Evolutionary conservation across 2,329 filamentous ascomycete genomes (phyloP), one percentile per base, ranked within the genome.

Genomic region (Didymella sp.): DNA sequence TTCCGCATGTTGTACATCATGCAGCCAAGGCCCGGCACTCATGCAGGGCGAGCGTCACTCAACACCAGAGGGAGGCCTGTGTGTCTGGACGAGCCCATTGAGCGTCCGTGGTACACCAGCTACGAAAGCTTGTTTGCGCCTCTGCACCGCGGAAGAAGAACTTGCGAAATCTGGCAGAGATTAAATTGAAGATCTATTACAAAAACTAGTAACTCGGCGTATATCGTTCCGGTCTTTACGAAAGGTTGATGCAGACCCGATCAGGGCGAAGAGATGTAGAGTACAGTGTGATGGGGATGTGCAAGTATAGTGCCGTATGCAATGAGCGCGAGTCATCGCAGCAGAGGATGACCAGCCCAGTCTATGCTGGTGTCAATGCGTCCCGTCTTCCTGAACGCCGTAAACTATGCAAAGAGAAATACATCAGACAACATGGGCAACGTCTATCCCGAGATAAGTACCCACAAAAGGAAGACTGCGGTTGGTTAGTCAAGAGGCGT

Each of bases 361-460:
- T 40, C 49, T 38, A 33, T 50, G 45, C 59, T 61, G 50, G 54
- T 40, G 30, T 49, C 19, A 13, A 58, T 47, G 28, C 53, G 38
- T 56, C 62, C 61, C 50, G 43, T 65, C 56, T 64, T 57, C 53
- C 63, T 42, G 31, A 69, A 70, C 68, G 66, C 68, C 66, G 46
- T 42, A 28, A 44, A 28, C 48, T 45, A 62, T 61, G 52, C 58
- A 63, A 43, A 53, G 51, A 56, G n/a, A n/a, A 56, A 47, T 38
- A 52, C 41, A 56, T 47, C 27, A 48, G 44, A 43, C 47, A 47
- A 37, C 40, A 46, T 49, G 35, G 33, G 42, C 31, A 50, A 27
- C 9, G 56, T 59, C 66, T 73, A 85, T 48, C 84, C 84, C 45
- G 84, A 83, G 60, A 90, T 85, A 64, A 90, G 80, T 46, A 90